Evolutionary conservation across 73 alveolate species (phyloP).

Genomic region (Symbiodinium natans): DNA sequence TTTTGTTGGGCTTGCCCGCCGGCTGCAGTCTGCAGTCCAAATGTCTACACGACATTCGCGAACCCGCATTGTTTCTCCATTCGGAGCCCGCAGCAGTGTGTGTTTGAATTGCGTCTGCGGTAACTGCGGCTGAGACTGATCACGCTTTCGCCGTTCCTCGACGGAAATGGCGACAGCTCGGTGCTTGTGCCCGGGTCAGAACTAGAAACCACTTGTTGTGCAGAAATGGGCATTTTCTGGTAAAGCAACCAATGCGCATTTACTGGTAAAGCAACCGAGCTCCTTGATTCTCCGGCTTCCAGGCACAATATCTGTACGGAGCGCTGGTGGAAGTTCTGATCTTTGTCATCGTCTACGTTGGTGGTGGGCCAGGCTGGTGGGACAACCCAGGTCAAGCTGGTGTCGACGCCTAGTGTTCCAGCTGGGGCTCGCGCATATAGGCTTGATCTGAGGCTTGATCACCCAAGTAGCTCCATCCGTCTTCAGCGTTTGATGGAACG

Average conservation of each 20-base stretch:
- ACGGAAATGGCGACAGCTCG: conserved; percentile 52
- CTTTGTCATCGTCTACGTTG: conserved; percentile 69
- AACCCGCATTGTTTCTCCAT: too few relatives aligned
- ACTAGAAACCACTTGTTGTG: neutral
- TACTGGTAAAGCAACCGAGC: too few relatives aligned
- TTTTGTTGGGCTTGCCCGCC: neutral
- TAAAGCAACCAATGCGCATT: too few relatives aligned
- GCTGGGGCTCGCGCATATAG: too few relatives aligned
- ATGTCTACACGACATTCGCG: too few relatives aligned
- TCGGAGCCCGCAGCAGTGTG: neutral
- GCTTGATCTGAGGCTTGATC: too few relatives aligned
- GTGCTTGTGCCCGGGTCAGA: conserved; percentile 10
- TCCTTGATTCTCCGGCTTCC: too few relatives aligned
- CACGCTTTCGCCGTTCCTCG: conserved; percentile 84
- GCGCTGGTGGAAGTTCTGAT: conserved; percentile 73
- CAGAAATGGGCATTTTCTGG: neutral
- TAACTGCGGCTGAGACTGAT: conserved; percentile 5
- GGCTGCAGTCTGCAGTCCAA: too few relatives aligned
- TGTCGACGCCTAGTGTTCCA: too few relatives aligned
- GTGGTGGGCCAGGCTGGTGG: conserved; percentile 64
- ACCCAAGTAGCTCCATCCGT: too few relatives aligned
- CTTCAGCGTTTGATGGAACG: too few relatives aligned
- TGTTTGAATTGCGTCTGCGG: neutral
- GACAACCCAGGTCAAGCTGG: neutral
- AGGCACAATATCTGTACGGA: conserved; percentile 76